Base-by-base conservation (phyloP, 2,329 filamentous ascomycete species). In the Botryotinia calthae region DNA sequence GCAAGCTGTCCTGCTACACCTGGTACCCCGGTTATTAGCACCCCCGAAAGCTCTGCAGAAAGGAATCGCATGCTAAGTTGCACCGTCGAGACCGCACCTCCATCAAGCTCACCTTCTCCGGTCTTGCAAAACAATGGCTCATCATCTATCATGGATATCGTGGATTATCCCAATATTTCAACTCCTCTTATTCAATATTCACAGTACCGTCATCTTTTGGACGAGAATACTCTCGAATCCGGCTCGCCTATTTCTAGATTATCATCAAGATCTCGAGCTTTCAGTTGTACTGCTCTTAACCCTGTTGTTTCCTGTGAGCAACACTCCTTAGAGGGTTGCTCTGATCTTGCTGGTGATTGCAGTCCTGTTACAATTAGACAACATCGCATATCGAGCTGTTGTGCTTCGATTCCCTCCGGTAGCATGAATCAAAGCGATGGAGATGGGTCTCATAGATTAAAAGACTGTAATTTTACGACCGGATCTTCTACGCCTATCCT, bases 311-410 rank as follows among this genome's bases (percentile, higher is more conserved):
- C 48, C 31, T 10, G 34, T 22, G 37, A 56, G n/a, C 34, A 68
- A 31, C 25, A 37, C 7, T 40, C 56, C 10, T 9, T 22, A 5
- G 40, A 28, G n/a, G 16, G 22, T 28, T 44, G 22, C 20, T 22
- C 25, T 46, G 31, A 9, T 4, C 18, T 56, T 10, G 14, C 65
- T 68, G 34, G 48, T 31, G 37, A 31, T 8, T 58, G 10, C 7
- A 44, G 34, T 56, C 37, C 65, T 56, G n/a, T 8, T 68, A 56
- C 37, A 3, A 10, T 42, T 25, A 68, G 40, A 58, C 65, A 68
- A 25, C 34, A 68, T 25, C 65, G 65, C 31, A 22, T 56, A 54
- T 68, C 65, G n/a, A 68, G 65, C 48, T 68, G 65, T n/a, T 56
- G 51, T 31, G 65, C 65, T 31, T 68, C 65, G 16, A 56, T 56